phyloP scores from a whole-genome alignment of 2,329 filamentous ascomycete genomes.

The Aspergillus fischeri region DNA sequence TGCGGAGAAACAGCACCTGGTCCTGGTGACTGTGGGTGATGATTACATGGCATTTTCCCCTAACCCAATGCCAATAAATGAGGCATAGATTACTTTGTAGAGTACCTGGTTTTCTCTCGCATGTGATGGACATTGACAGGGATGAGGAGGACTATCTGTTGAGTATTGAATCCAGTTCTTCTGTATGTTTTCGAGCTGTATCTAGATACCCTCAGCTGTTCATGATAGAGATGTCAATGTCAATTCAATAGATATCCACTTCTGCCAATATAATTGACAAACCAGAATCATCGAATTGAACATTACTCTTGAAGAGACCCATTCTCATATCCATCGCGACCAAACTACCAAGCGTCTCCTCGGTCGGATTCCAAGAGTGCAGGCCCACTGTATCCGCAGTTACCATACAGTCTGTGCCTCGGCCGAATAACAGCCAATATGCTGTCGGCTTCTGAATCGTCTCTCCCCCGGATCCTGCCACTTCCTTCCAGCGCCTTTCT shows the following conservation, averaged over 20 bases:
- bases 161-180: background rate
- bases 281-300: conserved; percentile 12
- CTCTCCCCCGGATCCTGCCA: conserved; percentile 14
- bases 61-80: background rate
- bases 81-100: background rate
- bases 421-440: conserved; percentile 25
- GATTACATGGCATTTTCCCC: background rate
- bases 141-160: background rate
- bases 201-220: background rate
- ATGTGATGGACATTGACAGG: background rate
- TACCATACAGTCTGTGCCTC: conserved; percentile 22
- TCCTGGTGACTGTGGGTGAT: background rate
- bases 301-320: conserved; percentile 8
- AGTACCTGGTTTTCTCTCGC: background rate
- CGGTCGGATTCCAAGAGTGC: background rate
- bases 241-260: background rate
- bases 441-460: conserved; percentile 30
- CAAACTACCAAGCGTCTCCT: background rate
- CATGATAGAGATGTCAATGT: background rate
- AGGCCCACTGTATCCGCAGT: conserved; percentile 9
- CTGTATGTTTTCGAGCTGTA: background rate
- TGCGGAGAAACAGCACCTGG: background rate
- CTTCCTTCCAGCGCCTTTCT: background rate
- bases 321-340: conserved; percentile 2
- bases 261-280: conserved; percentile 9